Evolutionary conservation across 2,329 filamentous ascomycete genomes (phyloP).

Genomic region (Podosphaera fusca): DNA sequence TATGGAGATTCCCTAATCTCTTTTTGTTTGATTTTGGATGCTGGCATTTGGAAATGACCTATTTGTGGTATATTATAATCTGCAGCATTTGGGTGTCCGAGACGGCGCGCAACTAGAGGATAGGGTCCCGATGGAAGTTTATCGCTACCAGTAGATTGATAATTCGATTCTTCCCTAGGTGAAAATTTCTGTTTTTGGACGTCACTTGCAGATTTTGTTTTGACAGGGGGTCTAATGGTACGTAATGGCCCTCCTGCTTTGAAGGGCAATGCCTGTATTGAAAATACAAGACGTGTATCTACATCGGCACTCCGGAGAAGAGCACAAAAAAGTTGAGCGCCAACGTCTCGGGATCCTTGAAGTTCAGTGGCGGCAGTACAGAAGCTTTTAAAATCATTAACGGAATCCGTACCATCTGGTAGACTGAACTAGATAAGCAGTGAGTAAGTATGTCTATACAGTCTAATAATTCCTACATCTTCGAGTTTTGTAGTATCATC

Average conservation of each 20-base stretch:
- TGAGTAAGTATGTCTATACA: conserved; percentile 3
- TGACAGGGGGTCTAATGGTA: background rate
- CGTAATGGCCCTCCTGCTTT: conserved; percentile 17
- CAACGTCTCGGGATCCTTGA: conserved; percentile 66
- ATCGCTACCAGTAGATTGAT: background rate
- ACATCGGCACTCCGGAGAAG: conserved; percentile 59
- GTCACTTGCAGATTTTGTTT: background rate
- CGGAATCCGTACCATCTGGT: conserved; percentile 29
- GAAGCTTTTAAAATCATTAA: conserved; percentile 52
- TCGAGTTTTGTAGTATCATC: conserved; percentile 38
- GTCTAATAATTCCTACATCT: conserved; percentile 22
- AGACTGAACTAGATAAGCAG: conserved; percentile 10
- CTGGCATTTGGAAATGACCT: conserved; percentile 17
- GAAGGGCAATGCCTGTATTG: conserved; percentile 46
- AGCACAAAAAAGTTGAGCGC: conserved; percentile 74
- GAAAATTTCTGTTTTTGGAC: too few species aligned
- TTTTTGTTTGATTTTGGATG: conserved; percentile 15
- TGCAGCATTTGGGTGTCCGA: conserved; percentile 21
- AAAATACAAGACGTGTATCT: conserved; percentile 65
- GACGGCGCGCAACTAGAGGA: conserved; percentile 6
- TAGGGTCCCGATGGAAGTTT: background rate
- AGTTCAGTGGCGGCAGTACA: conserved; percentile 32
- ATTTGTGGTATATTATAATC: conserved; percentile 26
- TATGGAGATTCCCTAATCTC: conserved; percentile 45
- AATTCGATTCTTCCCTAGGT: background rate